Evolutionary conservation across 805 yeast species (phyloP), one percentile per base, ranked within the genome.

Genomic region (Komagataella pastoris): DNA sequence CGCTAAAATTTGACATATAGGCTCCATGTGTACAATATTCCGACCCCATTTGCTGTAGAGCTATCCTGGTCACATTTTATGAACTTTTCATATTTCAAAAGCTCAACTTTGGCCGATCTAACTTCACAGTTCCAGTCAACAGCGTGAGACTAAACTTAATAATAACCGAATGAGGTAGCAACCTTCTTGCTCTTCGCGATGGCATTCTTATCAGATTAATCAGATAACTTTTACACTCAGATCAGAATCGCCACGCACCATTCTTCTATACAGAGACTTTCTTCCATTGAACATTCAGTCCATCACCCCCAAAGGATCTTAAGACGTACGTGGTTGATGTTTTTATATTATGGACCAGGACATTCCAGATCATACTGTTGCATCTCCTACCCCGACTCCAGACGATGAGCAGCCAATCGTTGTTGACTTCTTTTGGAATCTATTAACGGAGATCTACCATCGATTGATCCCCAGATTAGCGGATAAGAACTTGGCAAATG

Each of bases 401-500:
- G 14, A 5, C 40, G 40, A 30, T 30, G 40, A 30, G 40, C 40
- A 30, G 40, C 40, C 40, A 30, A 30, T 30, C 40, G 14, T 14
- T 14, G 14, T 14, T 10, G 40, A 30, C 14, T 30, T 30, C 14
- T 30, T 30, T 30, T 30, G 40, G 40, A 30, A 10, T 30, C 6
- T 30, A 30, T 8, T 30, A 10, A 10, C 14, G n/a, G 40, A 14
- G 14, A 14, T 30, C 40, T 30, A 30, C 40, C 40, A 30, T 8
- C 40, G 12, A 8, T 60, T 62, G 63, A 36, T 58, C 7, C 65
- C 64, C n/a, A 49, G 24, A 10, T 54, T 61, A 3, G 62, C 61
- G 2, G 48, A 61, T 1, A 50, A 52, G 46, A 53, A 47, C 3
- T 47, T 47, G n/a, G 52, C 62, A 1, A 51, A 55, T 8, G 46